Evolutionary conservation across 2,329 filamentous ascomycete species (phyloP), one percentile per base, ranked within the genome.

Genomic region (Talaromyces albobiverticillius): DNA sequence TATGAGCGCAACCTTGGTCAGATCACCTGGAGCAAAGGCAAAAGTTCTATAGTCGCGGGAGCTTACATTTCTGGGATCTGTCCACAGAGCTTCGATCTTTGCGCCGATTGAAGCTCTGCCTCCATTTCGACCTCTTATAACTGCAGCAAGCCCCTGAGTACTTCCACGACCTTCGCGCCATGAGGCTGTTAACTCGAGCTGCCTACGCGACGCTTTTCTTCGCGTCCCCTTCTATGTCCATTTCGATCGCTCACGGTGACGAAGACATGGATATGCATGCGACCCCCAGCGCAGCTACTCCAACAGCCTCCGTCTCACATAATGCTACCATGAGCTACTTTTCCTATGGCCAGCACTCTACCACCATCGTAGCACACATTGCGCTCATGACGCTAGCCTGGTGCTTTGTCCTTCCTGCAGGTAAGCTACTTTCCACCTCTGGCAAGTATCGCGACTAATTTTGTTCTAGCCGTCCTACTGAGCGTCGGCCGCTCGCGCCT

Each of bases 401-500:
- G 89, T 78, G 88, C 34, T 79, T 92, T 52, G 65, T 88, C 46
- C 77, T 93, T 52, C 89, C 89, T 48, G 70, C 87, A 57, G 85
- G 89, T 88, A 78, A 74, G 38, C 14, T 41, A 29, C 26, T 29
- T 29, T 29, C 26, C 10, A 29, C 5, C 10, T 10, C 5, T 29
- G 5, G 26, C 26, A 6, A 29, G 5, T 29, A n/a, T 40, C 6
- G 5, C 6, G 18, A n/a, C 36, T 40, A 20, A 40, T n/a, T 40
- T 34, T 23, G 34, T 46, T 34, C 4, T 62, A 93, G 89, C 83
- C 60, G 85, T 95, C 46, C 89, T 96, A 84, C 79, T 96, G 59
- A 95, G 90, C 51, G 79, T 95, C 59, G 86, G 87, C 31, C 84
- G 83, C 57, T 96, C 92, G 38, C 82, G 87, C 58, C 85, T 88